Evolutionary conservation across 2,329 filamentous ascomycete species (phyloP).

Genomic region (Microthyrium microscopicum): DNA sequence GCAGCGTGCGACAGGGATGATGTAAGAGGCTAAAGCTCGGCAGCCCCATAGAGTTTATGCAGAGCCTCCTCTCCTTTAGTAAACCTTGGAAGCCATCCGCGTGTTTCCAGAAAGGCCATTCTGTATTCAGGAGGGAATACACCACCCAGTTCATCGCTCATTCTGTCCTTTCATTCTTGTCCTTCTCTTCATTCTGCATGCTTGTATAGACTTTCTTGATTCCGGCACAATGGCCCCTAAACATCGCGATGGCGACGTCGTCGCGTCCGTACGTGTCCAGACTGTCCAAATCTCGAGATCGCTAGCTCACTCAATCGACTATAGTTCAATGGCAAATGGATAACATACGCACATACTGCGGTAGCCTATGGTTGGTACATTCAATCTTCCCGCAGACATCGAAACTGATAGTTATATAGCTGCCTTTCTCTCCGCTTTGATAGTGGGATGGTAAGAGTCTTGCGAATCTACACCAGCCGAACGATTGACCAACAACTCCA

Average conservation of each 20-base stretch:
- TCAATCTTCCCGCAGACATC: neutral
- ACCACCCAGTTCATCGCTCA: conserved; percentile 6
- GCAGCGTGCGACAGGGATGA: too few relatives aligned
- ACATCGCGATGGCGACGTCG: conserved; percentile 44
- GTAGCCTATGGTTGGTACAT: conserved; percentile 53
- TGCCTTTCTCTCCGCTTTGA: conserved; percentile 72
- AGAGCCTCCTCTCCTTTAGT: too few relatives aligned
- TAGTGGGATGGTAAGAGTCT: conserved; percentile 45
- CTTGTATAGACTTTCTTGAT: conserved; percentile 3
- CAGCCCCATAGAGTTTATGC: neutral
- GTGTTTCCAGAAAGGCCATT: conserved; percentile 1
- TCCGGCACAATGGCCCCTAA: conserved; percentile 37
- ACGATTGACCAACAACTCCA: conserved; percentile 10
- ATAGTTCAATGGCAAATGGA: conserved; percentile 70
- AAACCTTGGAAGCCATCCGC: too few relatives aligned
- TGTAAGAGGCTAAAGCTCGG: neutral
- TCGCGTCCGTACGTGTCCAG: conserved; percentile 35
- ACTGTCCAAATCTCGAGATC: conserved; percentile 7
- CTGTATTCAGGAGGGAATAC: neutral
- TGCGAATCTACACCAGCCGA: neutral
- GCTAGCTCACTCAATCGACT: conserved; percentile 14
- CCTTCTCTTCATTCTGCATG: conserved; percentile 12
- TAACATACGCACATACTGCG: conserved; percentile 74
- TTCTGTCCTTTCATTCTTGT: conserved; percentile 16
- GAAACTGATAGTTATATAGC: conserved; percentile 27